Percentiles rank a stretch among this genome's conserved stretches.
phyloP scores from a whole-genome alignment of 331 rosid species.

The Acacia pycnantha region DNA sequence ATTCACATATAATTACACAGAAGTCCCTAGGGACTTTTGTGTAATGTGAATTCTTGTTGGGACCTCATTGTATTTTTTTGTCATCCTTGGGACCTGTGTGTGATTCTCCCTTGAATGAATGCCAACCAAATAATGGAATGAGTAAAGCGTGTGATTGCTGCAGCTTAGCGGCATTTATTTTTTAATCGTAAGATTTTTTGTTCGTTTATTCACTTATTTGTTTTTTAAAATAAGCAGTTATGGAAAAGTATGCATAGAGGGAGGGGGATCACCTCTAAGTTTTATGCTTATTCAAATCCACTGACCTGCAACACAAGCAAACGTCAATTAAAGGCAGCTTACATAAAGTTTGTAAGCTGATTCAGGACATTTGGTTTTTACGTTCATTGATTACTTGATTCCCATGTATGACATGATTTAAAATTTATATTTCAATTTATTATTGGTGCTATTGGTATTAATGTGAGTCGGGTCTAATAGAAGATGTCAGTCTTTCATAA shows the following conservation, averaged over 20 bases:
- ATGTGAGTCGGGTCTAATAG: no score
- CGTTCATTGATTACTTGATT: background rate
- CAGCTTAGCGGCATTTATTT: background rate
- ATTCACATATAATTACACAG: no score
- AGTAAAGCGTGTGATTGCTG: slow-evolving; percentile 9
- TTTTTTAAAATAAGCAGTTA: background rate
- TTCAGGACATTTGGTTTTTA: background rate
- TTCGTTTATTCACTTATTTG: background rate
- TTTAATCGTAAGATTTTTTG: background rate
- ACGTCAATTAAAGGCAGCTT: background rate
- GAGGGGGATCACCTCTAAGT: background rate
- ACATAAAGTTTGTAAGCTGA: background rate
- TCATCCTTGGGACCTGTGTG: no score
- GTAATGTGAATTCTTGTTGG: no score
- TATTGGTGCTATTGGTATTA: no score
- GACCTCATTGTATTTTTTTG: no score
- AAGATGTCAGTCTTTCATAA: no score
- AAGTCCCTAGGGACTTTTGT: no score
- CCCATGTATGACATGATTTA: background rate
- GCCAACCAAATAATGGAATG: background rate
- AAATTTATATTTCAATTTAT: background rate
- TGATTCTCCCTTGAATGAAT: slow-evolving; percentile 23
- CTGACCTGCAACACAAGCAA: background rate
- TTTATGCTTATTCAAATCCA: background rate
- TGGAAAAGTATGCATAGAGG: background rate